phyloP scores from a whole-genome alignment of 2,329 filamentous ascomycete genomes.

The Apiospora malaysiana region DNA sequence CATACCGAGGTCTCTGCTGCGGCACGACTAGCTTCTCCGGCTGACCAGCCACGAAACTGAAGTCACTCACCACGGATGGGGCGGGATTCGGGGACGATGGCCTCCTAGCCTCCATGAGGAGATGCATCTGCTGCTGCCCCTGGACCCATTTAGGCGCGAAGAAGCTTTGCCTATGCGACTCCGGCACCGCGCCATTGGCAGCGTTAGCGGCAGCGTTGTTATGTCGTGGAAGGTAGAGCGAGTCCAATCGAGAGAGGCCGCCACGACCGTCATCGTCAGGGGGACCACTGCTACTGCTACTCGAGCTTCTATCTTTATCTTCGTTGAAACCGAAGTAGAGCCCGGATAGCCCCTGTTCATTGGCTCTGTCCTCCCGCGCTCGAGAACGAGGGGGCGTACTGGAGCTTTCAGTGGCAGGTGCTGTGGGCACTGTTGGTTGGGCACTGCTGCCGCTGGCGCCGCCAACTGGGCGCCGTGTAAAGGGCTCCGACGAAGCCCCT shows the following conservation, averaged over 20 bases:
- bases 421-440: background rate
- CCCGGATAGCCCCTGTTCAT: background rate
- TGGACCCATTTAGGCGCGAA: constrained; percentile 26
- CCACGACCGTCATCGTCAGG: background rate
- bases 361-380: background rate
- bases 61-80: background rate
- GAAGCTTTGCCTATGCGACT: background rate
- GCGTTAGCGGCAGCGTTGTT: background rate
- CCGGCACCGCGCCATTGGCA: background rate
- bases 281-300: background rate
- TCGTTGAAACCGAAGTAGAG: background rate
- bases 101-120: background rate
- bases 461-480: background rate
- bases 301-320: background rate
- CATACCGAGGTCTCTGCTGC: background rate
- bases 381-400: background rate
- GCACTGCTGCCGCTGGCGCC: background rate
- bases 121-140: background rate
- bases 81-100: background rate
- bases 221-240: background rate
- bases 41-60: constrained; percentile 4
- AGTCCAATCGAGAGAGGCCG: background rate
- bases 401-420: background rate
- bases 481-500: background rate
- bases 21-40: constrained; percentile 21